Conservation (phyloP, 192 early-diverging fungal genomes). For the Umbelopsis sp. region DNA sequence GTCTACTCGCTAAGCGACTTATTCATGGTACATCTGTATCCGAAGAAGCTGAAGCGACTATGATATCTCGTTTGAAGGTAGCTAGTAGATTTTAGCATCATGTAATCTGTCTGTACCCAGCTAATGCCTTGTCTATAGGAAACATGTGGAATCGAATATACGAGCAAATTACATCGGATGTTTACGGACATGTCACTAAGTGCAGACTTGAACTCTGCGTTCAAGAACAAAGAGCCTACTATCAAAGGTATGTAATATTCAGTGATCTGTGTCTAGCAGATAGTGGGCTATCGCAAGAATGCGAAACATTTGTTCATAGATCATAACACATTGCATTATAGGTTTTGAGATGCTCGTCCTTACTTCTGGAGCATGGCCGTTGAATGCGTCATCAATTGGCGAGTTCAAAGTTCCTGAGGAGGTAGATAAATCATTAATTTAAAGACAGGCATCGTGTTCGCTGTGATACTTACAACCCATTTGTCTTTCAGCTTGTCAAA, state of each 20-base stretch:
- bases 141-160: constrained; percentile 86
- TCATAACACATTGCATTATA: constrained; percentile 34
- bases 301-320: neutral
- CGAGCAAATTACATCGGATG: constrained; percentile 83
- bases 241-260: constrained; percentile 48
- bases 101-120: neutral
- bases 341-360: constrained; percentile 77
- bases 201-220: constrained; percentile 62
- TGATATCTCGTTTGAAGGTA: constrained; percentile 83
- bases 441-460: no score
- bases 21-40: constrained; percentile 72
- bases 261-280: neutral
- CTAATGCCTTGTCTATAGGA: constrained; percentile 40
- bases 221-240: constrained; percentile 44
- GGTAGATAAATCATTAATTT: constrained; percentile 44
- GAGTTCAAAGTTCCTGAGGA: constrained; percentile 84
- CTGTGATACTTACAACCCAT: no score
- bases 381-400: constrained; percentile 65
- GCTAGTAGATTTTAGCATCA: constrained; percentile 17
- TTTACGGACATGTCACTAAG: constrained; percentile 85
- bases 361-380: constrained; percentile 84
- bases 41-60: constrained; percentile 78
- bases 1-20: constrained; percentile 79
- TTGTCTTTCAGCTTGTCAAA: constrained; percentile 58
- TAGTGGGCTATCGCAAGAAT: no score